phyloP scores from a whole-genome alignment of 208 protist species.

The Phytomonas sp. region DNA sequence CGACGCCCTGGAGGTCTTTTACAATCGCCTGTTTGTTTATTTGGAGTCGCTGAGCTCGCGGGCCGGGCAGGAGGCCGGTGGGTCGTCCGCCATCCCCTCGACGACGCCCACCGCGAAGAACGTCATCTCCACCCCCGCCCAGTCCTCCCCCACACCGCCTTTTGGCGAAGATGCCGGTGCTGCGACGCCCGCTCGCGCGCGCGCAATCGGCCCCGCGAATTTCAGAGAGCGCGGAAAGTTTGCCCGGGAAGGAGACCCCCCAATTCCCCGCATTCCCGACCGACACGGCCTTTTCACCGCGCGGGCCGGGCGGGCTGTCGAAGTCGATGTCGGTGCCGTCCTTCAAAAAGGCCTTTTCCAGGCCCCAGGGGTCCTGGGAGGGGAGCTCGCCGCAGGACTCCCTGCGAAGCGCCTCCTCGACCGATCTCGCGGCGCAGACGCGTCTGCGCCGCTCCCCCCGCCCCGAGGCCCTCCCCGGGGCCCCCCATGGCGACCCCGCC shows the following conservation, averaged over 20 bases:
- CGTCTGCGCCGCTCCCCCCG: too few species aligned
- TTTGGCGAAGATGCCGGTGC: neutral
- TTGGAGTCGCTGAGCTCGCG: constrained; percentile 52
- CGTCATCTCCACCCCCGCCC: neutral
- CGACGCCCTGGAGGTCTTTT: constrained; percentile 73
- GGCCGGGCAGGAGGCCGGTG: constrained; percentile 20
- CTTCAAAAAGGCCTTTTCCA: neutral
- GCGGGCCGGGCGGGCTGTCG: neutral
- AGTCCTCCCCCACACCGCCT: neutral
- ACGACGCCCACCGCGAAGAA: neutral
- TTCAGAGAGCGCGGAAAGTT: neutral
- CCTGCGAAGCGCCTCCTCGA: too few species aligned
- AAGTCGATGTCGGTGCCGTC: neutral
- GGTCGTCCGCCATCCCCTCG: too few species aligned
- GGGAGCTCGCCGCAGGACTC: too few species aligned
- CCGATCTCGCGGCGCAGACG: too few species aligned
- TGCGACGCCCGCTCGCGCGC: neutral
- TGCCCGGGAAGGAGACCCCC: neutral
- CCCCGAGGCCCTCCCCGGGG: too few species aligned
- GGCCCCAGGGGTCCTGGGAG: neutral
- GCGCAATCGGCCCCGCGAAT: neutral
- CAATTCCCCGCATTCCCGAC: neutral
- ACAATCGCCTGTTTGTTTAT: constrained; percentile 51
- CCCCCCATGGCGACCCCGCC: too few species aligned
- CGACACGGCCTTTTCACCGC: neutral